Base-by-base conservation (phyloP, 495 filamentous ascomycete species). In the Thermothielavioides terrestris region DNA sequence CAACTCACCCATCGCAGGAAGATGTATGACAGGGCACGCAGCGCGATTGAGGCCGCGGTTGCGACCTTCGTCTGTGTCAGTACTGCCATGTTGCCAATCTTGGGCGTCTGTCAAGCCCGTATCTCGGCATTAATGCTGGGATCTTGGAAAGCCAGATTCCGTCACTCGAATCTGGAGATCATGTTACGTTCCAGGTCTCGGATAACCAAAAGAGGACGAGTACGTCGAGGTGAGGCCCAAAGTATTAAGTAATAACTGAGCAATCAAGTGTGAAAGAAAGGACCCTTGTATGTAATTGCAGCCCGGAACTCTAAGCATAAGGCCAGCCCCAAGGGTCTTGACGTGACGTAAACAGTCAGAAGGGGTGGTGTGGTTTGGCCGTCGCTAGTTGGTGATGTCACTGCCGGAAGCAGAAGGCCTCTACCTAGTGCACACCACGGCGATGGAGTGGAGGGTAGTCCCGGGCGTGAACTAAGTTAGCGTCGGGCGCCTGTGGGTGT, bases 1-100 rank as follows among this genome's bases (percentile, higher is more conserved):
- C 37, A 12, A 65, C 72, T 55, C 73, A 94, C 89, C 89, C 88
- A 95, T 81, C 92, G 75, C 21, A 96, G 69, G 62, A 96, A 95
- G 49, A 89, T 55, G 60, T 84, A 92, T 46, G 77, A 71, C 11
- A 73, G 49, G 1, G 81, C 21, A 42, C 89, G 76, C 42, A 95
- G 58, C 2, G 59, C 60, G 1, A 75, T 50, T 8, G 89, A 92
- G 69, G 67, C 53, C 28, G 50, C 53, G 12, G 50, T 57, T 22
- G 69, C 60, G 40, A 68, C 35, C 14, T 48, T 63, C 35, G 53
- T 62, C 47, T 67, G 58, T 18, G 50, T 48, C n/a, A n/a, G n/a
- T 49, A 53, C 58, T 8, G 57, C 46, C 58, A 63, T 60, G n/a
- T 3, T 40, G 34, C 27, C 22, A 7, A n/a, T n/a, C n/a, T n/a